Evolutionary conservation across 768 basidiomycete genomes (phyloP).

Genomic region (Brasilioporus rufonigricans): DNA sequence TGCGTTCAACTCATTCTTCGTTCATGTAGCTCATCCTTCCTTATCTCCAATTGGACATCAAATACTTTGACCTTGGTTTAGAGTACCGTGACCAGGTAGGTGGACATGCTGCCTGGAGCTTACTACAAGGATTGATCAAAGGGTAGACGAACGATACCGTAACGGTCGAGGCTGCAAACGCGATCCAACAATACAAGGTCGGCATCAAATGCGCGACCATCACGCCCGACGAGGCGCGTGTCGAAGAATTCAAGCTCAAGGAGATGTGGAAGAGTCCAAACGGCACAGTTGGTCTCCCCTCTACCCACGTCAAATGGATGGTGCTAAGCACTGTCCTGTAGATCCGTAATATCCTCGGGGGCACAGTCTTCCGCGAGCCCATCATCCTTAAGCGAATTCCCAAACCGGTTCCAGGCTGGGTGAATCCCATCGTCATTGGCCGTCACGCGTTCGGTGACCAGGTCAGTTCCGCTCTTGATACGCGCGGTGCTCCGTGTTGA

Average conservation of each 20-base stretch:
- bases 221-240: constrained; percentile 95
- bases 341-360: constrained; percentile 97
- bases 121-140: neutral
- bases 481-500: constrained; percentile 6
- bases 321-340: constrained; percentile 26
- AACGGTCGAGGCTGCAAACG: constrained; percentile 90
- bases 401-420: constrained; percentile 94
- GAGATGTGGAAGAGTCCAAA: constrained; percentile 99
- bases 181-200: constrained; percentile 91
- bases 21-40: constrained; percentile 84
- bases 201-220: constrained; percentile 99
- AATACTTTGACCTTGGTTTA: constrained; percentile 97
- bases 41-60: constrained; percentile 93
- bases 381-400: constrained; percentile 91
- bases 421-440: constrained; percentile 93
- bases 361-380: constrained; percentile 98
- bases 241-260: constrained; percentile 96
- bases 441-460: constrained; percentile 98
- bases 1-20: neutral
- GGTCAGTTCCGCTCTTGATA: constrained; percentile 36
- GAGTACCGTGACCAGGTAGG: constrained; percentile 85
- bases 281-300: constrained; percentile 65
- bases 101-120: neutral
- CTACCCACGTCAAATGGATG: neutral
- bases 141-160: constrained; percentile 87